A percentile compares a stretch with the other conserved stretches of the same genome.
Evolutionary conservation across 257 asterid genomes (phyloP).

Genomic region (Nyctanthes arbortristis): DNA sequence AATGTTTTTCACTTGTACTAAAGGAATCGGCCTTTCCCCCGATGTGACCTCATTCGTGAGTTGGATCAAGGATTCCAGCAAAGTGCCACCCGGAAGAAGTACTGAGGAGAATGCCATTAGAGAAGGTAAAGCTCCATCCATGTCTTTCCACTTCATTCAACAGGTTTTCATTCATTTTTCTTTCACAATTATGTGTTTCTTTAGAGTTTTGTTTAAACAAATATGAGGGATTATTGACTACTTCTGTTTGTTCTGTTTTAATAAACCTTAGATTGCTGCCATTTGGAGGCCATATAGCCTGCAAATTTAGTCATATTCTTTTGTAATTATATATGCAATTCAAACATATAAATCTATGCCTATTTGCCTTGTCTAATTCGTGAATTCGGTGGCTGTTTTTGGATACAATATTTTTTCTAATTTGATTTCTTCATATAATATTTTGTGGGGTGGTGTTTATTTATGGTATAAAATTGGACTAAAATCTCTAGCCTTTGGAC

Average conservation of each 20-base stretch:
- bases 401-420: too few relatives aligned
- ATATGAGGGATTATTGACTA: too few relatives aligned
- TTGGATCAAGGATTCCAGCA: constrained; percentile 63
- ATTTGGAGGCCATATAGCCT: constrained; percentile 67
- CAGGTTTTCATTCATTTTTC: constrained; percentile 17
- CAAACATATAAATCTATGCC: constrained; percentile 13
- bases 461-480: neutral
- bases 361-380: too few relatives aligned
- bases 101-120: constrained; percentile 65
- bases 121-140: constrained; percentile 47
- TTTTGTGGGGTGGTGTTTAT: too few relatives aligned
- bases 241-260: constrained; percentile 25
- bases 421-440: too few relatives aligned
- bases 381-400: too few relatives aligned
- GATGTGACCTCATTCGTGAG: constrained; percentile 47
- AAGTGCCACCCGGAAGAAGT: constrained; percentile 46
- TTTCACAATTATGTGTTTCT: constrained; percentile 23
- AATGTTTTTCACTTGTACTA: constrained; percentile 52
- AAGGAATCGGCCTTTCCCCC: constrained; percentile 40
- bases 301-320: constrained; percentile 31
- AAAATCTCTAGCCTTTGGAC: neutral
- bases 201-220: constrained; percentile 14
- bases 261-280: constrained; percentile 62
- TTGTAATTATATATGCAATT: constrained; percentile 5
- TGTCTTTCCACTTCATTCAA: constrained; percentile 30